These are phyloP conservation scores for Metarhizium sp. DNA, from an alignment of 2,329 filamentous ascomycete species.

Conservation along the genomic window DNA sequence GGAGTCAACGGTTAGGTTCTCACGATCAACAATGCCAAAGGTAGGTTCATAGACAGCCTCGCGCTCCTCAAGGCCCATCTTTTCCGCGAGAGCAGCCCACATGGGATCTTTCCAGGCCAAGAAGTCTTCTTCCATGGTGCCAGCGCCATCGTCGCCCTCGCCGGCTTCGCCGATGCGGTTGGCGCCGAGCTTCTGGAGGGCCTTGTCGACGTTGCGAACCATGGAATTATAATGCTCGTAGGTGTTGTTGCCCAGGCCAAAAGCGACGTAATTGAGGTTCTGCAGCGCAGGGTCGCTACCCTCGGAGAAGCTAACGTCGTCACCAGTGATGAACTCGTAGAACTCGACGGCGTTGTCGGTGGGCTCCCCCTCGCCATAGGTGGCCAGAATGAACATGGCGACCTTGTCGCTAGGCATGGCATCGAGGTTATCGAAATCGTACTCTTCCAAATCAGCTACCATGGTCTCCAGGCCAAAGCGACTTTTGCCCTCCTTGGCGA, in stretches of 20 bases:
- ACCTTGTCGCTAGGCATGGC: slow-evolving; percentile 82
- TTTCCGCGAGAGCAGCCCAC: slow-evolving; percentile 77
- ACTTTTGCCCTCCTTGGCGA: slow-evolving; percentile 96
- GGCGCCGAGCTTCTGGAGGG: slow-evolving; percentile 73
- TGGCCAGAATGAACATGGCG: slow-evolving; percentile 90
- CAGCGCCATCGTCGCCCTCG: slow-evolving; percentile 94
- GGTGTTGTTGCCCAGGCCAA: slow-evolving; percentile 97
- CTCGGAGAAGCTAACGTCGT: slow-evolving; percentile 74
- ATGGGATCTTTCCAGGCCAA: slow-evolving; percentile 98
- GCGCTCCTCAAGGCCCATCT: slow-evolving; percentile 86
- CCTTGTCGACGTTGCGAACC: slow-evolving; percentile 84
- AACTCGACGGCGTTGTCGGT: slow-evolving; percentile 99
- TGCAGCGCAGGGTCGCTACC: slow-evolving; percentile 62
- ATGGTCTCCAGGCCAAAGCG: slow-evolving; percentile 95
- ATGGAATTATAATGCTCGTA: slow-evolving; percentile 99
- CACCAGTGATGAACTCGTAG: slow-evolving; percentile 85
- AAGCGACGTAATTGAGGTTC: slow-evolving; percentile 87
- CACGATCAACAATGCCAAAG: slow-evolving; percentile 71
- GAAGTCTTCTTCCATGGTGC: slow-evolving; percentile 99
- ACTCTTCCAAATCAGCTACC: slow-evolving; percentile 96
- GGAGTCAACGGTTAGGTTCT: slow-evolving; percentile 63
- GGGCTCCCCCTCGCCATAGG: slow-evolving; percentile 95
- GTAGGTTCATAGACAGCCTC: slow-evolving; percentile 93
- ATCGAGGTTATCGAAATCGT: slow-evolving; percentile 92
- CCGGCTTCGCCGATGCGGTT: slow-evolving; percentile 78